Evolutionary conservation across 139 green algal species (phyloP), one percentile per base, ranked within the genome.

Genomic region (Micractinium sp.): DNA sequence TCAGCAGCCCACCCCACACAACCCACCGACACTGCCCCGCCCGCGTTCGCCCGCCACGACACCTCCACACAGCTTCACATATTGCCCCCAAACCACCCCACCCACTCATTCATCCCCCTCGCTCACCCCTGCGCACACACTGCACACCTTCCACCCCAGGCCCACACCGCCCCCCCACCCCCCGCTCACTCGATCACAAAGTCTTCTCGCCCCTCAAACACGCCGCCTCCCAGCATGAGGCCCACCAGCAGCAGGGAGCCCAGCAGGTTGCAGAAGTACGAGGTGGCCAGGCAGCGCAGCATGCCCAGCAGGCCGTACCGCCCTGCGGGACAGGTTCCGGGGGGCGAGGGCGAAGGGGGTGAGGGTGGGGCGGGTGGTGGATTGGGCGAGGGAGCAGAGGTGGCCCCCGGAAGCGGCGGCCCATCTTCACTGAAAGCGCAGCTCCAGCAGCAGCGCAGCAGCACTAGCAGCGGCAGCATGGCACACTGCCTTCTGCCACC

Each of bases 261-360:
- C 76, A 77, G 22, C 56, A 89, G 86, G 86, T 89, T 89, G 86
- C 60, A 89, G 3, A 89, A 38, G 86, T 89, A 89, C 75, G 74
- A 85, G 36, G 29, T 31, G 27, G 22, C 13, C 33, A 77, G 61
- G 38, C 47, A 71, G 74, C 86, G 86, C 35, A 73, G 35, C 56
- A 38, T 7, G 20, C 86, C 86, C 75, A 89, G 86, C 75, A 85
- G 27, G 36, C 86, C 86, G 86, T 85, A 89, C 75, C 76, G 76
- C 35, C 86, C 86, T 89, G 86, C 86, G 61, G 27, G 19, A 22
- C 22, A 27, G 82, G 1, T 23, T 5, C 29, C 38, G 23, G 27
- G 77, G 77, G 31, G 77, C 38, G 1, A 61, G 33, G 77, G 18
- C 7, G 27, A 76, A 20, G 36, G 74, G 74, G 71, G 71, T 38